Evolutionary conservation across 1,139 yeast genomes (phyloP), one percentile per base, ranked within the genome.

Genomic region (Candida glucosophila): DNA sequence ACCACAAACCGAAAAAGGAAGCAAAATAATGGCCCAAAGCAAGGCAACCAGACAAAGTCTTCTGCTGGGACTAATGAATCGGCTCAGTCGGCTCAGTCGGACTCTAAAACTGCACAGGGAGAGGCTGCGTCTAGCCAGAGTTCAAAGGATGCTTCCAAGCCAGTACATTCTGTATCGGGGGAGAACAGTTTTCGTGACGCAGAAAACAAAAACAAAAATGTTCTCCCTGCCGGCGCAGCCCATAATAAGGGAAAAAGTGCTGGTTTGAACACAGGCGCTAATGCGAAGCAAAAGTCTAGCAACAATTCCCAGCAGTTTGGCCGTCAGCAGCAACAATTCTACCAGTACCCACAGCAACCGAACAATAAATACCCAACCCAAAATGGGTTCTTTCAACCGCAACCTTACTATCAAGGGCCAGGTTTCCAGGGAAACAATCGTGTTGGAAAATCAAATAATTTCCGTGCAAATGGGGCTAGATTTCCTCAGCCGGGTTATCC

Each of bases 361-460:
- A 22, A 24, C 15, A 24, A 29, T 10, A 21, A 9, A 19, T 14
- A 19, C 5, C 22, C 22, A 12, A 33, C 29, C 16, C 34, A 28
- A 21, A 28, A 23, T 17, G 25, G 25, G 9, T 26, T 22, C 15
- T 26, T 17, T 22, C 30, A 28, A 12, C 55, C 53, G 14, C 55
- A 49, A 28, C 49, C 52, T 14, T n/a, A 9, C 10, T 11, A 17
- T 17, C 17, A 12, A 12, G 33, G 36, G 26, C 32, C 43, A 15
- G 18, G 33, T 40, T 45, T 35, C 33, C 41, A 42, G 25, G 41
- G 37, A 33, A 40, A 34, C 34, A 37, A 38, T 35, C n/a, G n/a
- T n/a, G n/a, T n/a, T n/a, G n/a, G n/a, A n/a, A n/a, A n/a, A n/a
- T 41, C 41, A 26, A 51, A 50, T 29, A 53, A 47, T 34, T 49